Conservation (phyloP, 2,329 filamentous ascomycete genomes). For the Magnaporthiopsis rhizophila region DNA sequence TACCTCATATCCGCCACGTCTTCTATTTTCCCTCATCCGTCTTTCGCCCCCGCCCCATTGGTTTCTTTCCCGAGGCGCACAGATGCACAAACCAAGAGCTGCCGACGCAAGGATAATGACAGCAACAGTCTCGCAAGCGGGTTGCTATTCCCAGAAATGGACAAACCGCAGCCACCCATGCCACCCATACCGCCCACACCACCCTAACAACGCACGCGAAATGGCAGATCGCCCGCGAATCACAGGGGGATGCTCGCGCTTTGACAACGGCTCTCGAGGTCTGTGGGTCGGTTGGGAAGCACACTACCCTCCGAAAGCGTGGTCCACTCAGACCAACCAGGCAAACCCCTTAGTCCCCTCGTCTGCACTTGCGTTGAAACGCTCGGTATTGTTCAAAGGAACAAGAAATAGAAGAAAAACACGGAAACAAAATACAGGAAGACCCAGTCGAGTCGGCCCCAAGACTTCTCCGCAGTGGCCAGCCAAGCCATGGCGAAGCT, state of each 20-base stretch:
- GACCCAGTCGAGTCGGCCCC: no score
- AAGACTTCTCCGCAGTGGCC: not conserved
- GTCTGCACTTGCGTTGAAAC: not conserved
- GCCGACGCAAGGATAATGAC: not conserved
- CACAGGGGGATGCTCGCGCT: constrained; percentile 3
- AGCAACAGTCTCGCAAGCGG: not conserved
- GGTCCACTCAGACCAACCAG: not conserved
- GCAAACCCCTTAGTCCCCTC: not conserved
- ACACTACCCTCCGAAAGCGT: not conserved
- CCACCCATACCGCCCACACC: not conserved
- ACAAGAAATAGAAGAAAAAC: not conserved
- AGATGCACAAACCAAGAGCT: not conserved
- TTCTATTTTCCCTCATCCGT: not conserved
- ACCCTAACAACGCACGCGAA: not conserved
- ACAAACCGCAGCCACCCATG: not conserved
- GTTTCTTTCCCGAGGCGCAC: not conserved
- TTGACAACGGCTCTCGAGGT: constrained; percentile 2
- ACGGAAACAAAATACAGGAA: not conserved
- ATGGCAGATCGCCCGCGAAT: constrained; percentile 5
- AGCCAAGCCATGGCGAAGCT: not conserved
- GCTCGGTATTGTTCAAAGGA: not conserved
- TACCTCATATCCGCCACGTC: not conserved
- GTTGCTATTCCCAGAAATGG: not conserved
- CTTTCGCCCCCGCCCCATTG: not conserved
- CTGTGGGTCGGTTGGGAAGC: not conserved